Evolutionary conservation across 345 rosid genomes (phyloP), one percentile per base, ranked within the genome.

Genomic region (Citrus unshiu): DNA sequence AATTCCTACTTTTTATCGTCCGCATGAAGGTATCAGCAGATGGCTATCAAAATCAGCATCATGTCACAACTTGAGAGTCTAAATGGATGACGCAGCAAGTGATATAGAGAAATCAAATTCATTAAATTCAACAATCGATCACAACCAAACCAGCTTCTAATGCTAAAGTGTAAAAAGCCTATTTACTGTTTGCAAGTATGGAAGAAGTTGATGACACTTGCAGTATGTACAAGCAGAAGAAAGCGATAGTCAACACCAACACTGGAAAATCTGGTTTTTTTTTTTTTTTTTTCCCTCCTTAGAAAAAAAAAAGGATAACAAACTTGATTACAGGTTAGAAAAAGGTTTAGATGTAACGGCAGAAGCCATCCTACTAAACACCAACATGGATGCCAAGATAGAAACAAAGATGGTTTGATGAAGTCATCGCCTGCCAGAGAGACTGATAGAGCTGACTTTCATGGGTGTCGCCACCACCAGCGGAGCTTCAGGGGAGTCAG

Each of bases 381-480:
- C 19, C 63, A 2, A 70, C 39, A 7, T 30, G 10, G 63, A 64
- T 61, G 12, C 72, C 43, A 39, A 69, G 61, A 34, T 66, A 54
- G 39, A 14, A 32, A 43, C 40, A 35, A 19, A n/a, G 77, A 67
- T 58, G 72, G 70, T 72, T 78, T 71, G 70, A 9, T 78, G 58
- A 0, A 6, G 78, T 77, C 85, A 80, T 71, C 91, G 74, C 84
- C 81, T 85, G 77, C 97, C 93, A 13, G 99, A 93, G 27, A 95
- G 92, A 80, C 98, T 95, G 80, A 95, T 88, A 18, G 99, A 95
- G 87, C 96, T 93, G 87, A 95, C 93, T 89, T 95, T 95, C 91
- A 87, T 79, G 14, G 98, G 97, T 58, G 99, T 95, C 68, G 98
- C 97, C 77, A 95, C 98, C 72, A 95, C 98, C 65, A 95, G 85